phyloP scores from a whole-genome alignment of 2,329 filamentous ascomycete genomes.

The Waltergamsia citrina region DNA sequence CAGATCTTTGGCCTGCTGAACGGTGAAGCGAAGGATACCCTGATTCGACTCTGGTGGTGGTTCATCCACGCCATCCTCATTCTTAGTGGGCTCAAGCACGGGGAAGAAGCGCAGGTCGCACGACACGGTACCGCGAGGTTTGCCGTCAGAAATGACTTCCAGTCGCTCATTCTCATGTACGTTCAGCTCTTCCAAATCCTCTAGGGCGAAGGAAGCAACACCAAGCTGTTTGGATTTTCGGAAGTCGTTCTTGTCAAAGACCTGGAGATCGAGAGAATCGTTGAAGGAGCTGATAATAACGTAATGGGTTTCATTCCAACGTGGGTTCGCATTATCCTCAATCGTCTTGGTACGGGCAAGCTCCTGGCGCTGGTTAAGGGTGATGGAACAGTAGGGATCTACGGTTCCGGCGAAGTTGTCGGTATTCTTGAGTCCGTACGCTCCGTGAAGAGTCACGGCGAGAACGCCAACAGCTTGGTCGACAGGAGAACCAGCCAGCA shows the following conservation, averaged over 20 bases:
- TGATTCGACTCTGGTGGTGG: conserved; percentile 84
- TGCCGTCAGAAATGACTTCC: conserved; percentile 77
- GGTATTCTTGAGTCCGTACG: conserved; percentile 85
- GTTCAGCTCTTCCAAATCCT: conserved; percentile 66
- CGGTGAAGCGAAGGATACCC: conserved; percentile 85
- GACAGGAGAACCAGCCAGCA: conserved; percentile 87
- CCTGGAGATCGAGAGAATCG: conserved; percentile 73
- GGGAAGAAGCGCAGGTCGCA: conserved; percentile 93
- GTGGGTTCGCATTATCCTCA: conserved; percentile 73
- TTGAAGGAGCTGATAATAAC: conserved; percentile 87
- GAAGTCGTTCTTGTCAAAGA: conserved; percentile 92
- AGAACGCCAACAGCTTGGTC: conserved; percentile 94
- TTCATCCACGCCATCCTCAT: conserved; percentile 67
- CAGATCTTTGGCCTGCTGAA: conserved; percentile 94
- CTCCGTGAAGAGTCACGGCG: conserved; percentile 83
- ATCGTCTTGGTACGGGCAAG: conserved; percentile 86
- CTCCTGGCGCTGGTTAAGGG: conserved; percentile 71
- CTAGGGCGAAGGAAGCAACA: conserved; percentile 73
- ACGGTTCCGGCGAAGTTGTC: conserved; percentile 89
- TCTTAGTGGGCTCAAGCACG: conserved; percentile 63
- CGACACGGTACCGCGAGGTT: conserved; percentile 69
- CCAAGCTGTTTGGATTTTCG: conserved; percentile 96
- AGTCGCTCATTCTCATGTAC: conserved; percentile 79
- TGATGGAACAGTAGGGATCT: conserved; percentile 81
- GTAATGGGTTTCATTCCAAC: conserved; percentile 96